phyloP scores from a whole-genome alignment of 2,329 filamentous ascomycete species.

The Aspergillus caelatus region DNA sequence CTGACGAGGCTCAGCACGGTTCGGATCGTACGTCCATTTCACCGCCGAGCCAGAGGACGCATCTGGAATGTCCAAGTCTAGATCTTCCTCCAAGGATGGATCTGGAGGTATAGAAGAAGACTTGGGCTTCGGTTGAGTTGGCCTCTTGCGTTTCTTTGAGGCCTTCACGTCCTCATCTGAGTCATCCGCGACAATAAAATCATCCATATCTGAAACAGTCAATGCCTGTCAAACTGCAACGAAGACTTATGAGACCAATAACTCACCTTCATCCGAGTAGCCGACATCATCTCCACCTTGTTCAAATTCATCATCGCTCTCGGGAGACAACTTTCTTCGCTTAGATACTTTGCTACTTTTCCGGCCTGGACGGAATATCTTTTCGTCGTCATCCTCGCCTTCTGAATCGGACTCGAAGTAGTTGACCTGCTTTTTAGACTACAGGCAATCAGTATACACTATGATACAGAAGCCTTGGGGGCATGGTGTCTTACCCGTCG shows the following conservation, averaged over 20 bases:
- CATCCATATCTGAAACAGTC: constrained; percentile 69
- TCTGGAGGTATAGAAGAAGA: constrained; percentile 50
- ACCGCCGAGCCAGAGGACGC: constrained; percentile 69
- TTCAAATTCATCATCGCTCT: constrained; percentile 70
- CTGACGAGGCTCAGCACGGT: constrained; percentile 56
- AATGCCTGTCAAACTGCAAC: background rate
- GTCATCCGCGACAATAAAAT: constrained; percentile 86
- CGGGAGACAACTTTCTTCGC: constrained; percentile 64
- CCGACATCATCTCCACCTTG: constrained; percentile 56
- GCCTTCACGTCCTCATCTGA: constrained; percentile 69
- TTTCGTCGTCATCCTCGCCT: constrained; percentile 68
- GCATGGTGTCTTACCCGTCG: constrained; percentile 66
- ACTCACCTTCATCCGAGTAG: constrained; percentile 53
- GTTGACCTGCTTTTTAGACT: constrained; percentile 65
- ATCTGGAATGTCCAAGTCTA: constrained; percentile 58
- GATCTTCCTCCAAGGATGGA: constrained; percentile 57
- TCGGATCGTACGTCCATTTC: constrained; percentile 77
- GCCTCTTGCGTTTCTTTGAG: constrained; percentile 73
- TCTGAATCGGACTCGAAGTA: constrained; percentile 87
- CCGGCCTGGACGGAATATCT: constrained; percentile 64
- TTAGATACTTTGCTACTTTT: constrained; percentile 55
- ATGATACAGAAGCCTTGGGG: constrained; percentile 7
- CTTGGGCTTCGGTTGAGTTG: constrained; percentile 44
- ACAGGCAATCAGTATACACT: background rate
- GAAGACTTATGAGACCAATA: background rate